phyloP scores from a whole-genome alignment of 176 grass and related monocot species.

The Olyra latifolia region DNA sequence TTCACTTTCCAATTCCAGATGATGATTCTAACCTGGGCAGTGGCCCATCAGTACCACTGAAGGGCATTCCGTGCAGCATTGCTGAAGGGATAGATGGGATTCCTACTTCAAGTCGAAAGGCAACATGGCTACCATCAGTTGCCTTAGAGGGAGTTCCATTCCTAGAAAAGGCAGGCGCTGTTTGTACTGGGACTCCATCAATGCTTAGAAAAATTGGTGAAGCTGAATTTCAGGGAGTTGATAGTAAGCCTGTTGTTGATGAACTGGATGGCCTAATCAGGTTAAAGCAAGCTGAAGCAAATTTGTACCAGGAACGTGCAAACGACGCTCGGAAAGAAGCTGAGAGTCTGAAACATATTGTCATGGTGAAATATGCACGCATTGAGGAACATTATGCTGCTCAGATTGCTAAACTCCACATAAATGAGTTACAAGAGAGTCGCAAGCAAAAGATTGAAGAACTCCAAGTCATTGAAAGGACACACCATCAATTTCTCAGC shows the following conservation, averaged over 20 bases:
- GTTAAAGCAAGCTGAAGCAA: conserved; percentile 88
- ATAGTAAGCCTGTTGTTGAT: conserved; percentile 66
- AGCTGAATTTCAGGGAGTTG: conserved; percentile 39
- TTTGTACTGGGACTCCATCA: conserved; percentile 43
- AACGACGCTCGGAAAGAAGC: conserved; percentile 77
- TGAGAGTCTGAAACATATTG: conserved; percentile 53
- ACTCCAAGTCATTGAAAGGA: conserved; percentile 67
- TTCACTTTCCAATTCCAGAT: conserved; percentile 55
- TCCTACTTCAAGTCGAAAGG: conserved; percentile 54
- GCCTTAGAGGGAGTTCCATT: conserved; percentile 49
- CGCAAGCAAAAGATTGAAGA: conserved; percentile 75
- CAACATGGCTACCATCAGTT: conserved; percentile 45
- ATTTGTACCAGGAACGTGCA: conserved; percentile 90
- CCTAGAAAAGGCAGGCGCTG: conserved; percentile 41
- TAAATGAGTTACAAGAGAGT: conserved; percentile 69
- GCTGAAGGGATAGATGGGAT: conserved; percentile 47
- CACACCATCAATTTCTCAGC: conserved; percentile 60
- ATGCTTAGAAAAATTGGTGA: conserved; percentile 38
- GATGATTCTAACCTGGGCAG: conserved; percentile 37
- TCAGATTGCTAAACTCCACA: conserved; percentile 46
- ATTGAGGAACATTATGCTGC: conserved; percentile 72
- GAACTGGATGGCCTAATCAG: conserved; percentile 79
- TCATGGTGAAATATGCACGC: conserved; percentile 52
- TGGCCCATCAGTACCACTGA: conserved; percentile 47
- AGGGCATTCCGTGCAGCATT: conserved; percentile 50